phyloP scores from a whole-genome alignment of 306 rosid genomes.

The Corylus avellana region DNA sequence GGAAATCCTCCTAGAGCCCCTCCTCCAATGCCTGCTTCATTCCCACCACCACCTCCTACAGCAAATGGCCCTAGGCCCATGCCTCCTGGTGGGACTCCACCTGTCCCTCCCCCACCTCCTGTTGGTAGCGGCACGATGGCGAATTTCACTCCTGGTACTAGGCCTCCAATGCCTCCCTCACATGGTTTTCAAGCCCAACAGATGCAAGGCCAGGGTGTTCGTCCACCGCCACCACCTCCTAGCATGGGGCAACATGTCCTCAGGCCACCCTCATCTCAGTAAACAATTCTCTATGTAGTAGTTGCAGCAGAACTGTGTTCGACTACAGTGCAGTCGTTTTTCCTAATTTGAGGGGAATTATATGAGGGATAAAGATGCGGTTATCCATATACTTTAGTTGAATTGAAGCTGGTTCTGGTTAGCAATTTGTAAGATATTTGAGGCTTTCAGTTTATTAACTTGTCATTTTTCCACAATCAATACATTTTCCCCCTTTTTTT shows the following conservation, averaged over 20 bases:
- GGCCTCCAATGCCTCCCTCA: conserved; percentile 80
- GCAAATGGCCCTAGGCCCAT: conserved; percentile 82
- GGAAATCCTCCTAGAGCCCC: conserved; percentile 82
- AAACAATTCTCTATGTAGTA: not conserved
- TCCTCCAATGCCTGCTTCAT: conserved; percentile 70
- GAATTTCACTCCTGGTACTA: conserved; percentile 59
- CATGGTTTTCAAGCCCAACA: conserved; percentile 72
- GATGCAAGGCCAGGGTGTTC: conserved; percentile 51
- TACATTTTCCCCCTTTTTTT: not conserved
- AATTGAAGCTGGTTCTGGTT: not conserved
- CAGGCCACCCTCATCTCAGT: conserved; percentile 14
- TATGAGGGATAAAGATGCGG: not conserved
- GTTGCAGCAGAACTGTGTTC: not conserved
- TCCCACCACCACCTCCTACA: conserved; percentile 83
- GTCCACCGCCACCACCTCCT: conserved; percentile 69
- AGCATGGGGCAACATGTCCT: conserved; percentile 50
- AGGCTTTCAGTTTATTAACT: not conserved
- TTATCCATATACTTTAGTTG: not conserved
- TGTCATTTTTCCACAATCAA: not conserved
- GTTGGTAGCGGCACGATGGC: conserved; percentile 48
- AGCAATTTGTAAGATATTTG: not conserved
- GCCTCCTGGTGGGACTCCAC: conserved; percentile 77
- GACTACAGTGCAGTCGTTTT: not conserved
- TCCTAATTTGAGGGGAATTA: not conserved
- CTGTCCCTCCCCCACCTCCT: conserved; percentile 83